phyloP scores from a whole-genome alignment of 139 green algal species.

The Chlamydomonas eustigma region DNA sequence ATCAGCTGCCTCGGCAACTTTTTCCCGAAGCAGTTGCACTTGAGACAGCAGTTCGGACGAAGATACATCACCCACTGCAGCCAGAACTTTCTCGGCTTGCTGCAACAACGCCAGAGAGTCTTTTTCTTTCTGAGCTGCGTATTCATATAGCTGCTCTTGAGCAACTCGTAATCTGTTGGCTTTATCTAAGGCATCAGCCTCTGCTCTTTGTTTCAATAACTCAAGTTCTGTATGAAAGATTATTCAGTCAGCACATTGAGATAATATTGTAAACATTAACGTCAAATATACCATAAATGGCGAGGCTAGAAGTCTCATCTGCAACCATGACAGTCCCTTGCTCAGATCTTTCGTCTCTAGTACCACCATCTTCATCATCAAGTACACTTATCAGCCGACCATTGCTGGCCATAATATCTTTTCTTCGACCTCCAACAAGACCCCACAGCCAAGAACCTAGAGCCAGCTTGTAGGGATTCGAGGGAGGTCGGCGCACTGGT shows the following conservation, averaged over 20 bases:
- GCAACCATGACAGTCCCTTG: neutral
- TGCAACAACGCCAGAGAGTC: neutral
- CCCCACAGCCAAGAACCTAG: neutral
- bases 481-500: too few species aligned
- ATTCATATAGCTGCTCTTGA: constrained; percentile 78
- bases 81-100: neutral
- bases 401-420: neutral
- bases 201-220: constrained; percentile 54
- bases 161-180: constrained; percentile 59
- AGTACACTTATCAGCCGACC: neutral
- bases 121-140: constrained; percentile 55
- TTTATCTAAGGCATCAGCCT: constrained; percentile 60
- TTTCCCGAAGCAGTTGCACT: constrained; percentile 15
- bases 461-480: neutral
- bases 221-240: constrained; percentile 74
- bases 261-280: neutral
- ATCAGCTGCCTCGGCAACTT: constrained; percentile 36
- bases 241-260: too few species aligned
- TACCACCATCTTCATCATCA: neutral
- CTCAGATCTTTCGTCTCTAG: neutral
- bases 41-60: neutral
- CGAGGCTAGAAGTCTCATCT: neutral
- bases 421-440: neutral
- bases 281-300: neutral
- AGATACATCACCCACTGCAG: neutral